Conservation (phyloP, 306 rosid genomes). For the Fragaria vesca region DNA sequence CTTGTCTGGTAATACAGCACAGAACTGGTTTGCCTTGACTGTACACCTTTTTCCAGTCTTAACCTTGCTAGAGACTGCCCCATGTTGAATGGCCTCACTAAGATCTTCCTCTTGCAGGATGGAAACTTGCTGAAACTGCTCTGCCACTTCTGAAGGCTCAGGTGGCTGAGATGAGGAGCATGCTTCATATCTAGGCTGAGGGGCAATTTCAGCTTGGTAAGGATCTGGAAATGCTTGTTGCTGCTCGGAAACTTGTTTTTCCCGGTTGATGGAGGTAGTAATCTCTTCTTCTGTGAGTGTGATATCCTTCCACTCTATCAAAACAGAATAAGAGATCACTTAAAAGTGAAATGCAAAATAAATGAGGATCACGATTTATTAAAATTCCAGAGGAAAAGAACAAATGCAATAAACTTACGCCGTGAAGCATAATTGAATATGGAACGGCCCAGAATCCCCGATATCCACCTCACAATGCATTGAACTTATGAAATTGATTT, state of each 20-base stretch:
- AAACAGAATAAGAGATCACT: neutral
- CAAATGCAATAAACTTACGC: neutral
- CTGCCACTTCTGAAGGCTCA: conserved; percentile 38
- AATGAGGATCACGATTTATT: neutral
- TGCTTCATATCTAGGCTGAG: conserved; percentile 57
- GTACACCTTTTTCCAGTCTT: conserved; percentile 53
- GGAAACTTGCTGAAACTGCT: conserved; percentile 33
- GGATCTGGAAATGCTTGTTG: conserved; percentile 87
- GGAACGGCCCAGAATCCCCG: neutral
- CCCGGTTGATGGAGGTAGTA: too few relatives aligned
- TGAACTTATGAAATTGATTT: neutral
- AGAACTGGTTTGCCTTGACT: conserved; percentile 88
- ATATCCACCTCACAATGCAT: neutral
- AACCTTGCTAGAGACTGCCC: conserved; percentile 72
- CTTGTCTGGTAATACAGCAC: conserved; percentile 75
- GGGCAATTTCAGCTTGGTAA: conserved; percentile 51
- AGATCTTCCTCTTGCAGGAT: conserved; percentile 38
- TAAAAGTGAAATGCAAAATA: neutral
- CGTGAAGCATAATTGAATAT: neutral
- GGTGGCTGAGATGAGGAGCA: conserved; percentile 57
- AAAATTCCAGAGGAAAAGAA: neutral
- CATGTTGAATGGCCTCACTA: conserved; percentile 43
- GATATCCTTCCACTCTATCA: neutral
- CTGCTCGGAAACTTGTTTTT: conserved; percentile 63
- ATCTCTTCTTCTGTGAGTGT: too few relatives aligned